A percentile compares a stretch with the other conserved stretches of the same genome.
These are phyloP conservation scores for Teratosphaeria destructans DNA, from an alignment of 2,329 filamentous ascomycete species.

Conservation along the genomic window DNA sequence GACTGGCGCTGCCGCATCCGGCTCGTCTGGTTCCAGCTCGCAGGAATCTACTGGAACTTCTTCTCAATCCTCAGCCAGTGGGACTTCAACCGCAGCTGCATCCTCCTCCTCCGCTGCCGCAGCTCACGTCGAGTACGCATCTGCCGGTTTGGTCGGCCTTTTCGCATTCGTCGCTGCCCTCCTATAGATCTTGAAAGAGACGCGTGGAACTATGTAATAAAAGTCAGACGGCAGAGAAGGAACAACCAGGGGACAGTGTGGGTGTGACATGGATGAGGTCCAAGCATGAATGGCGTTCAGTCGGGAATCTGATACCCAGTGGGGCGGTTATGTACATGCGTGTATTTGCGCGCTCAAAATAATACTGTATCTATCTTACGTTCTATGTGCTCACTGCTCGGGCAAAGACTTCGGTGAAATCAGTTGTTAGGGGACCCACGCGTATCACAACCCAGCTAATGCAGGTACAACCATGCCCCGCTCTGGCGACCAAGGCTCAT, in stretches of 20 bases:
- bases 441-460: background rate
- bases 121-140: conserved; percentile 21
- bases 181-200: conserved; percentile 17
- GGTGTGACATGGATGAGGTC: background rate
- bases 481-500: background rate
- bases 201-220: background rate
- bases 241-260: background rate
- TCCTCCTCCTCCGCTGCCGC: conserved; percentile 15
- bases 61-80: background rate
- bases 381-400: background rate
- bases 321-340: background rate
- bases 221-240: background rate
- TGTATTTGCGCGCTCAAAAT: background rate
- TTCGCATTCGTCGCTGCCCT: conserved; percentile 28
- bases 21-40: conserved; percentile 6
- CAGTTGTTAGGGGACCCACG: too few species aligned
- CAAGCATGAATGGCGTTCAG: background rate
- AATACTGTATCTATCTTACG: background rate
- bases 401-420: background rate
- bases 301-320: background rate
- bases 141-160: conserved; percentile 25
- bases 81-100: background rate
- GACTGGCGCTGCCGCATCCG: conserved; percentile 9
- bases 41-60: conserved; percentile 6
- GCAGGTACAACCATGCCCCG: background rate